Base-by-base conservation (phyloP, 1,284 basidiomycete genomes). In the Coniferiporia weirii region DNA sequence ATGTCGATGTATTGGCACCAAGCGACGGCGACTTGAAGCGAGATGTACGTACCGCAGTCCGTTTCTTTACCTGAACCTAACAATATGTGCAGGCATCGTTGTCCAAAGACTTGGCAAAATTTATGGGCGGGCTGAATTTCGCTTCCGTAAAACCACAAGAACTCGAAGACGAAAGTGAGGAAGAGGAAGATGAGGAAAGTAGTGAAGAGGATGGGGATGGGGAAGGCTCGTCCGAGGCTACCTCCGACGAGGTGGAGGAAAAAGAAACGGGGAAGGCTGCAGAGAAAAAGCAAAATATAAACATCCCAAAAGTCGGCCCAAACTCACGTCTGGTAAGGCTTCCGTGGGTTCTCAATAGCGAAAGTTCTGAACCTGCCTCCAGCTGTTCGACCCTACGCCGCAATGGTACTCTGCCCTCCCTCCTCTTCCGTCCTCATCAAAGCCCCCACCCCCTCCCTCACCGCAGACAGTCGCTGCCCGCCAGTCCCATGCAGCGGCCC, bases 381-480 rank as follows among this genome's bases (percentile, higher is more conserved):
- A 73, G 72, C 59, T 82, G 38, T 69, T 84, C 55, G 73, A 78
- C 19, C 81, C 84, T 0, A 75, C 75, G 7, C 74, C 86, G 1
- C 76, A 80, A 53, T 90, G 87, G 87, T 84, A 88, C 67, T 69
- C 73, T 27, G 70, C 75, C 9, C 65, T 81, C 12, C 73, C 76
- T 17, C 59, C 69, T 12, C 69, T 81, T 17, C 71, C 67, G 32
- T 49, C 76, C 67, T 40, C 52, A 64, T 45, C 57, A 68, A n/a
- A 61, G 67, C 7, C 22, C 69, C 19, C 60, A 59, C 19, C 62
- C 63, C 5, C 59, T 72, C 6, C 65, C 73, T 3, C 63, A 72
- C 1, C 72, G 77, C 12, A 74, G 80, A 64, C 68, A 86, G 8
- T 62, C 77, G 1, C 66, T 74, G 12, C 72, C 85, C 46, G 73